Percentiles rank a stretch among this genome's conserved stretches.
phyloP scores from a whole-genome alignment of 2,329 filamentous ascomycete genomes.

The Paecilomyces variotii region DNA sequence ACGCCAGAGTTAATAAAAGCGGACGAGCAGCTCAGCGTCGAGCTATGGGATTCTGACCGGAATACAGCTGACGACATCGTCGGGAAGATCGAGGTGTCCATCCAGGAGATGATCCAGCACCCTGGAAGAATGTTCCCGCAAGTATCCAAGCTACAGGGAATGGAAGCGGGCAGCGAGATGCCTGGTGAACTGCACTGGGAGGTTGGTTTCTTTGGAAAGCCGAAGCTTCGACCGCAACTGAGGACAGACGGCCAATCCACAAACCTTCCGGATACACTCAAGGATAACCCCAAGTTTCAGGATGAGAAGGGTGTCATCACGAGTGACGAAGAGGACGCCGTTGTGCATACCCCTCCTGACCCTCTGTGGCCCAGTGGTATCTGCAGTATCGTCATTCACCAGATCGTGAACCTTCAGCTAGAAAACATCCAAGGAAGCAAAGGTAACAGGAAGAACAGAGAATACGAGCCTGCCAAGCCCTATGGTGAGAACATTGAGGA shows the following conservation, averaged over 20 bases:
- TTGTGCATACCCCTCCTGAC: slow-evolving; percentile 83
- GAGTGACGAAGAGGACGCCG: slow-evolving; percentile 69
- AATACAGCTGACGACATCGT: slow-evolving; percentile 91
- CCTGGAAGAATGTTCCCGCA: slow-evolving; percentile 90
- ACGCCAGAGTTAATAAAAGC: slow-evolving; percentile 86
- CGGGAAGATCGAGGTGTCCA: slow-evolving; percentile 85
- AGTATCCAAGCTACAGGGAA: slow-evolving; percentile 70
- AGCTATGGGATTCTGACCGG: slow-evolving; percentile 93
- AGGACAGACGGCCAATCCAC: slow-evolving; percentile 80
- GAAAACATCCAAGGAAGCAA: slow-evolving; percentile 79
- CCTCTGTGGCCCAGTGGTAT: slow-evolving; percentile 94
- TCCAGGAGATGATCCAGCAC: slow-evolving; percentile 91
- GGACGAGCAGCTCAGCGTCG: slow-evolving; percentile 84
- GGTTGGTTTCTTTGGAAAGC: slow-evolving; percentile 89
- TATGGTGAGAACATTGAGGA: slow-evolving; percentile 85
- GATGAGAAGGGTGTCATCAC: slow-evolving; percentile 78
- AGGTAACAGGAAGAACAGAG: slow-evolving; percentile 71
- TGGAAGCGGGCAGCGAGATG: slow-evolving; percentile 80
- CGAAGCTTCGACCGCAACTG: slow-evolving; percentile 74
- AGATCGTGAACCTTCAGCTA: slow-evolving; percentile 92
- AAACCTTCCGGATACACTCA: slow-evolving; percentile 64
- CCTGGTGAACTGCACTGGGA: slow-evolving; percentile 94
- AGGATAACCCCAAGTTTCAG: slow-evolving; percentile 68
- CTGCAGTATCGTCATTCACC: slow-evolving; percentile 77
- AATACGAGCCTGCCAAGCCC: slow-evolving; percentile 80